Evolutionary conservation across 352 stramenopile species (phyloP), one percentile per base, ranked within the genome.

Genomic region (Aphanomyces cochlioides): DNA sequence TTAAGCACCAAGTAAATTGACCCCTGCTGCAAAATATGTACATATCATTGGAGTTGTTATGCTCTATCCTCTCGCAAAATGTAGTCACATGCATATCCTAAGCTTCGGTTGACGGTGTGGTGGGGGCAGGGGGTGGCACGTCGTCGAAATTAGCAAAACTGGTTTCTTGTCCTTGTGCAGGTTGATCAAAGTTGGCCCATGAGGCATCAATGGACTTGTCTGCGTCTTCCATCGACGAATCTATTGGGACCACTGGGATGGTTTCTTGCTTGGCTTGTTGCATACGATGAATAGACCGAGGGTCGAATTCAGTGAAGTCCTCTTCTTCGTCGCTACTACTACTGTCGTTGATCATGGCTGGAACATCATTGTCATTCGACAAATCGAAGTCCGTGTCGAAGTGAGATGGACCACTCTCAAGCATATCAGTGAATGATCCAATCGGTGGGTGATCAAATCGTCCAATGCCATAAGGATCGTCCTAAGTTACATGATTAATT

Each of bases 331-430:
- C 76, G 50, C 77, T 95, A 75, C 87, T 94, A 77, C 87, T 95
- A 74, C 87, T 95, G 73, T 92, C 84, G 69, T 93, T 85, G 80
- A 91, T 90, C 67, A 93, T 93, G 72, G 91, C 85, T 0, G 87
- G 87, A 17, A 85, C 89, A 72, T 93, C 85, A 67, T 74, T 72
- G 66, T 71, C 78, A 60, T 83, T 69, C 73, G 87, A 85, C 47
- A 89, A 79, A 34, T 91, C 83, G 56, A 92, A 91, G 63, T 90
- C 86, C 40, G 78, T 84, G 66, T 94, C 85, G 70, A 90, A 91
- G 41, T 77, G 77, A 21, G 78, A 81, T 4, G 79, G 71, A 57
- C 82, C 75, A 13, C 82, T 83, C 38, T 83, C 85, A 6, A 93
- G 63, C 84, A 93, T 93, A 48, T 95, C 85, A 3, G 85, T 84